Conservation (phyloP, 306 rosid species). For the Medicago lupulina region DNA sequence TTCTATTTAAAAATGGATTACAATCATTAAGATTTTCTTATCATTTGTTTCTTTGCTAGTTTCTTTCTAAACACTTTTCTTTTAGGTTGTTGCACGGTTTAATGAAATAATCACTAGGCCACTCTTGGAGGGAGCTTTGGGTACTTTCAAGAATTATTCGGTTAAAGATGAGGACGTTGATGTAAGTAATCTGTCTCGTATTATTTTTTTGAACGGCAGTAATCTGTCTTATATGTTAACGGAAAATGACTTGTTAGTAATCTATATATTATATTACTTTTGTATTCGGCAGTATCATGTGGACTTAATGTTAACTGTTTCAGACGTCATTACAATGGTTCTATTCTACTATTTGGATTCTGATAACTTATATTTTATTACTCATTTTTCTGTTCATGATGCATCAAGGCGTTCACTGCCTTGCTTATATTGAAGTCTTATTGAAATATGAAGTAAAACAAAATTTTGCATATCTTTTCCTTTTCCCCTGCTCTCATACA, state of each 20-base stretch:
- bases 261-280: slow-evolving; percentile 17
- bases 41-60: slow-evolving; percentile 1
- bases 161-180: slow-evolving; percentile 89
- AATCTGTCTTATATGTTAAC: slow-evolving; percentile 18
- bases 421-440: background rate
- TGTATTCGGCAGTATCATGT: slow-evolving; percentile 21
- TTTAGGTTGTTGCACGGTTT: slow-evolving; percentile 92
- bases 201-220: background rate
- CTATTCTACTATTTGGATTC: no score
- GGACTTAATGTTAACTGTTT: slow-evolving; percentile 14
- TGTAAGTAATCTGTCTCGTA: slow-evolving; percentile 51
- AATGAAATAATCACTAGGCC: slow-evolving; percentile 85
- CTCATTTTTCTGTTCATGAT: background rate
- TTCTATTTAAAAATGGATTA: slow-evolving; percentile 26
- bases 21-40: slow-evolving; percentile 22
- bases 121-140: slow-evolving; percentile 90
- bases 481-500: slow-evolving; percentile 2
- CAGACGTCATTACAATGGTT: background rate
- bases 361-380: no score
- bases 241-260: slow-evolving; percentile 24
- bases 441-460: slow-evolving; percentile 16
- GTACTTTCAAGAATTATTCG: slow-evolving; percentile 74
- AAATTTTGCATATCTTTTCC: slow-evolving; percentile 1
- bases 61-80: slow-evolving; percentile 29
- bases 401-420: background rate